Conservation (phyloP, 805 yeast species). For the Ogataea haglerorum region DNA sequence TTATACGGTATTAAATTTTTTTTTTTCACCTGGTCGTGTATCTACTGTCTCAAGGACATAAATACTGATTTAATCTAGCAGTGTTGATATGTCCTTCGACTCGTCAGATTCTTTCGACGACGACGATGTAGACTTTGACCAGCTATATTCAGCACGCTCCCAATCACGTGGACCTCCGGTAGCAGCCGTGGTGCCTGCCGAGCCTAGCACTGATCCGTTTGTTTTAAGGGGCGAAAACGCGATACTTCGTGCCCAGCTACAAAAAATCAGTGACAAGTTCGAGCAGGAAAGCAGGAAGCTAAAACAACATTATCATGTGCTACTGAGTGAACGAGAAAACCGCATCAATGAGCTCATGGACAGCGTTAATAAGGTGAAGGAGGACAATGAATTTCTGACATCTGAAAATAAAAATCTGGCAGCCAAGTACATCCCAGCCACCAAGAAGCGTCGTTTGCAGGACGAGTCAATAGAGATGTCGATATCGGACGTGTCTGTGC, state of each 20-base stretch:
- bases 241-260: constrained; percentile 63
- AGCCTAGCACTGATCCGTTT: constrained; percentile 9
- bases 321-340: constrained; percentile 22
- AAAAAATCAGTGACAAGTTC: constrained; percentile 39
- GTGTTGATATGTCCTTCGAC: constrained; percentile 9
- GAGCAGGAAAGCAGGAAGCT: constrained; percentile 38
- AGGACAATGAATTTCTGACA: constrained; percentile 52
- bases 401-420: constrained; percentile 42
- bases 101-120: constrained; percentile 33
- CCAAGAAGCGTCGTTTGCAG: constrained; percentile 25
- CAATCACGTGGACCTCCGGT: constrained; percentile 2
- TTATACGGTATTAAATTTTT: background rate
- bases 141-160: constrained; percentile 17
- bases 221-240: constrained; percentile 75
- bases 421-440: constrained; percentile 22
- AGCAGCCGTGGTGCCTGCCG: background rate
- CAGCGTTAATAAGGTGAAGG: constrained; percentile 43
- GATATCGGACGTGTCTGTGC: background rate
- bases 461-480: constrained; percentile 14
- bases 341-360: constrained; percentile 28
- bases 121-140: constrained; percentile 30
- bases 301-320: constrained; percentile 26
- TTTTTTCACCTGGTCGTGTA: constrained; percentile 11
- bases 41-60: background rate
- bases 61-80: background rate